Evolutionary conservation across 352 stramenopile genomes (phyloP), one percentile per base, ranked within the genome.

Genomic region (Phytophthora pisi): DNA sequence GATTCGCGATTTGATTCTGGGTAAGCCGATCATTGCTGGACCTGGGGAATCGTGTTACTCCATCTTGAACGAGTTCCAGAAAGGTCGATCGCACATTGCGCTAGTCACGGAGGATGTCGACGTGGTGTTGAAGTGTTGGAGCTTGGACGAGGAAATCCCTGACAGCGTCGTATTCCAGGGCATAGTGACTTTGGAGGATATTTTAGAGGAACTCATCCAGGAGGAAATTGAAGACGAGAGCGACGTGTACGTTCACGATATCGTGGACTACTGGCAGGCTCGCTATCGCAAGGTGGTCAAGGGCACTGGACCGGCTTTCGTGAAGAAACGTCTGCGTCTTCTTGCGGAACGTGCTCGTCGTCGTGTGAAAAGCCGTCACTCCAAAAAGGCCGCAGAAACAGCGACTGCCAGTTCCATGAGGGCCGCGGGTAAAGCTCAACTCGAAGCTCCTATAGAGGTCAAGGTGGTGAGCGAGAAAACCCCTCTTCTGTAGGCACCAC

Each of bases 131-230:
- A 55, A 82, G 30, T 81, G 78, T 68, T 85, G 88, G 89, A 46
- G 79, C 71, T 51, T 76, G 53, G 65, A 76, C 13, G 52, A 73
- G 38, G 69, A 81, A 53, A 77, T 88, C 42, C 64, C 74, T 67
- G 16, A 77, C 69, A 51, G 64, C 45, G 89, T 89, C 16, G 71
- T 85, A 24, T 88, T 98, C 46, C 69, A 95, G 8, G 94, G 94
- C 8, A 95, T 98, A 52, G 81, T 98, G 7, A 98, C 92, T 15
- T 87, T 98, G 45, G 92, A 98, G 77, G 91, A 98, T 69, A 80
- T 98, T 11, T 82, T 98, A n/a, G 94, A 98, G 67, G 85, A 95
- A 66, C 78, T 96, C 24, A 97, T 87, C 65, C 95, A 93, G 62
- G 90, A 97, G 65, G 84, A 96, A 57, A 98, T 98, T 62, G 84